Percentiles rank a stretch among this genome's conserved stretches.
Evolutionary conservation across 495 filamentous ascomycete genomes (phyloP).

Genomic region (Lichina pygmaea): DNA sequence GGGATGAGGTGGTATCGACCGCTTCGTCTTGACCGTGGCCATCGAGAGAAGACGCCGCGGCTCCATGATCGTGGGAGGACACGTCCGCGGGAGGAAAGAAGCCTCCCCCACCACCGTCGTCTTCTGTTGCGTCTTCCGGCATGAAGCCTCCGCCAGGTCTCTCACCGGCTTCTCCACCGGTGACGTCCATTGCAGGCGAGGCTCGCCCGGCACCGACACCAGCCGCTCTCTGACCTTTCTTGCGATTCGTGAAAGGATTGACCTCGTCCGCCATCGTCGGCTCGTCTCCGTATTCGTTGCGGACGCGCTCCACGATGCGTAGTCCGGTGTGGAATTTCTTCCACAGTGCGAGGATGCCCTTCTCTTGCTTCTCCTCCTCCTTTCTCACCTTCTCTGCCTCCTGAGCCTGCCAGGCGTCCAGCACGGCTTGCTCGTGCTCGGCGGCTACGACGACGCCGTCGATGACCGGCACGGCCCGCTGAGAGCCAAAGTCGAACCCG

Average conservation of each 20-base stretch:
- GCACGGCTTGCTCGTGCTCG: constrained; percentile 45
- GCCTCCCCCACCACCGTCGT: too few relatives aligned
- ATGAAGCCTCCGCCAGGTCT: too few relatives aligned
- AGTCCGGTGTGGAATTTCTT: constrained; percentile 65
- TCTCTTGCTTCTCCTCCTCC: constrained; percentile 60
- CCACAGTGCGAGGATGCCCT: constrained; percentile 51
- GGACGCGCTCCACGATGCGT: constrained; percentile 53
- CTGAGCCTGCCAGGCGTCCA: constrained; percentile 62
- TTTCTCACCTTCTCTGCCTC: constrained; percentile 51
- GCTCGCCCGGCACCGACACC: too few relatives aligned
- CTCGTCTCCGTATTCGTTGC: constrained; percentile 42
- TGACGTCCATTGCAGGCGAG: too few relatives aligned
- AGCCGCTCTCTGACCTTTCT: too few relatives aligned
- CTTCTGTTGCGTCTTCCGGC: too few relatives aligned
- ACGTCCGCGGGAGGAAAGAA: too few relatives aligned
- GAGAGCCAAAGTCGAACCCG: constrained; percentile 85
- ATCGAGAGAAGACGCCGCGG: too few relatives aligned
- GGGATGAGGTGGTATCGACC: too few relatives aligned
- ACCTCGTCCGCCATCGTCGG: constrained; percentile 9
- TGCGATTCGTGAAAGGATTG: constrained; percentile 16
- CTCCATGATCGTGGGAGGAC: too few relatives aligned
- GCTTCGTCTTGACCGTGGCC: too few relatives aligned
- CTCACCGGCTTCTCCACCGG: too few relatives aligned
- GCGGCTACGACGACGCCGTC: constrained; percentile 70
- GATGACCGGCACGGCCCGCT: constrained; percentile 77